Conservation (phyloP, 1,284 basidiomycete species). For the Malassezia furfur region DNA sequence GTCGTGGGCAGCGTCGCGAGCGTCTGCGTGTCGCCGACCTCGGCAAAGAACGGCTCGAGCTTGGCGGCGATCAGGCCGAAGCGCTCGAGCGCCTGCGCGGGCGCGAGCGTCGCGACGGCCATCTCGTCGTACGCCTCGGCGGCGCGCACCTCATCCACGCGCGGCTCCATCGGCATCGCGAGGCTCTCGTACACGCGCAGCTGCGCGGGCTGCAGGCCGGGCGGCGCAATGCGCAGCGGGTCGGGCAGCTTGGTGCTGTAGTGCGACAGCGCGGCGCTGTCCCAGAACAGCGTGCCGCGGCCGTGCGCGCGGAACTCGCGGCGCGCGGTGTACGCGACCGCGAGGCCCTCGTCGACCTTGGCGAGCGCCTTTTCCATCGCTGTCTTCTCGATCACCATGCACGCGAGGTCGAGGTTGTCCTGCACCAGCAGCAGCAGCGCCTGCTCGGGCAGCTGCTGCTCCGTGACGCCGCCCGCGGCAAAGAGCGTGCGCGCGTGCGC, state of each 20-base stretch:
- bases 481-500: slow-evolving; percentile 65
- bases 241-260: slow-evolving; percentile 77
- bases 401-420: slow-evolving; percentile 90
- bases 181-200: slow-evolving; percentile 92
- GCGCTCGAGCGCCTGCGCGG: slow-evolving; percentile 43
- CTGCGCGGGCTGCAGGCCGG: slow-evolving; percentile 73
- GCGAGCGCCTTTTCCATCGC: slow-evolving; percentile 91
- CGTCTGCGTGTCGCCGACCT: slow-evolving; percentile 24
- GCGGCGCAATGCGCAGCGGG: slow-evolving; percentile 71
- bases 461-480: slow-evolving; percentile 56
- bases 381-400: slow-evolving; percentile 87
- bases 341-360: slow-evolving; percentile 89
- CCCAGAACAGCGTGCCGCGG: slow-evolving; percentile 37
- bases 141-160: neutral
- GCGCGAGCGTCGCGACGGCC: slow-evolving; percentile 14
- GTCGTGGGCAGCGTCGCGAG: slow-evolving; percentile 55
- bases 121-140: slow-evolving; percentile 14
- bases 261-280: slow-evolving; percentile 52
- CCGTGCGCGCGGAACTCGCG: slow-evolving; percentile 76
- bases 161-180: slow-evolving; percentile 23
- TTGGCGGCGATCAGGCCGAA: slow-evolving; percentile 41
- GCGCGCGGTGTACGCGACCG: slow-evolving; percentile 63
- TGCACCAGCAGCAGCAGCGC: slow-evolving; percentile 69
- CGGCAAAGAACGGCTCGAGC: slow-evolving; percentile 35
- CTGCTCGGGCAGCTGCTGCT: slow-evolving; percentile 52